phyloP scores from a whole-genome alignment of 352 stramenopile species.

The Globisporangium camurandrum region DNA sequence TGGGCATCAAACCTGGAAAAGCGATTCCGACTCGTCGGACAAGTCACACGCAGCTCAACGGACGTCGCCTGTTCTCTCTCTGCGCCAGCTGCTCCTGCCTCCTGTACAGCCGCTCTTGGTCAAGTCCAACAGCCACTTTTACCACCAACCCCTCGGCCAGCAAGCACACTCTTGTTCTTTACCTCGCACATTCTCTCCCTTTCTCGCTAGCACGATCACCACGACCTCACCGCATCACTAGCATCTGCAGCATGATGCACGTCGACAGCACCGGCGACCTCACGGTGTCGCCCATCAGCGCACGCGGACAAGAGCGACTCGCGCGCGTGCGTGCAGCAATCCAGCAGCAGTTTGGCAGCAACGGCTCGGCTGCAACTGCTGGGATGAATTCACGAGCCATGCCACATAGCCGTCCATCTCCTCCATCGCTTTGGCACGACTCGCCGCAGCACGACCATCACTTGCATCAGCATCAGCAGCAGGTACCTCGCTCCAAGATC shows the following conservation, averaged over 20 bases:
- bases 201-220: neutral
- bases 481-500: constrained; percentile 24
- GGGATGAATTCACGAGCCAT: neutral
- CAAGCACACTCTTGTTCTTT: too few relatives aligned
- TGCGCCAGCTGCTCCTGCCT: too few relatives aligned
- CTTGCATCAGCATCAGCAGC: constrained; percentile 1
- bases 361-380: neutral
- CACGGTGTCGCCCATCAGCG: constrained; percentile 39
- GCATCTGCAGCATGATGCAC: constrained; percentile 1
- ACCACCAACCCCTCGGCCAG: neutral
- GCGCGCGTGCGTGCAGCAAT: constrained; percentile 36
- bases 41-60: too few relatives aligned
- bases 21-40: too few relatives aligned
- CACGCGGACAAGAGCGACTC: constrained; percentile 27
- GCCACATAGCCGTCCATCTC: too few relatives aligned
- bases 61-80: too few relatives aligned
- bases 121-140: too few relatives aligned
- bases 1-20: too few relatives aligned
- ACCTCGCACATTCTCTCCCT: neutral
- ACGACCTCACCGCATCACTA: neutral
- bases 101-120: too few relatives aligned
- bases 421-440: too few relatives aligned
- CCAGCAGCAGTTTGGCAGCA: constrained; percentile 26
- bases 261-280: constrained; percentile 11
- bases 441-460: too few relatives aligned